phyloP scores from a whole-genome alignment of 805 yeast genomes.

The Hanseniaspora pseudoguilliermondii region DNA sequence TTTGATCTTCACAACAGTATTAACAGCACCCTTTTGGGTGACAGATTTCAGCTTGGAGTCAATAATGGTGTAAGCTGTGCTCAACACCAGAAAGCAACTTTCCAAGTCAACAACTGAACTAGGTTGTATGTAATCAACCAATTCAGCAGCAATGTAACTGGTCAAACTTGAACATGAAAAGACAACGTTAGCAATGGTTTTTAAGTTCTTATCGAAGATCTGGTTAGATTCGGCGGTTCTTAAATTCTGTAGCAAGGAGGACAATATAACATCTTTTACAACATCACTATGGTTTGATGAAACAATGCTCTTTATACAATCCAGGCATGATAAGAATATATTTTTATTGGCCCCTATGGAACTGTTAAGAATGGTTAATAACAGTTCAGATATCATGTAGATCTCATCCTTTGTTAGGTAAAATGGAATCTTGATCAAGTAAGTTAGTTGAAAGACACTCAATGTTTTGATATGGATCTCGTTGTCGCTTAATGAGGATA shows the following conservation, averaged over 20 bases:
- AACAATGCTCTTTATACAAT: slow-evolving; percentile 38
- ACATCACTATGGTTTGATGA: slow-evolving; percentile 23
- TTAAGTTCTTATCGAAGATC: slow-evolving; percentile 24
- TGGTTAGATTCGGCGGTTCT: slow-evolving; percentile 5
- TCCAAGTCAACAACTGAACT: slow-evolving; percentile 9
- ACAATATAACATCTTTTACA: slow-evolving; percentile 35
- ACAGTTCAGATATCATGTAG: slow-evolving; percentile 48
- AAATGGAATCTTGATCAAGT: slow-evolving; percentile 37
- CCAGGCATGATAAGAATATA: slow-evolving; percentile 41
- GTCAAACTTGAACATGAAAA: slow-evolving; percentile 34
- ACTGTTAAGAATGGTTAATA: slow-evolving; percentile 41
- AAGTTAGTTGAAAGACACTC: slow-evolving; percentile 51
- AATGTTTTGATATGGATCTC: slow-evolving; percentile 60
- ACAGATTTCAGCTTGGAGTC: slow-evolving; percentile 2
- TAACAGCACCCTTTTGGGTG: not conserved
- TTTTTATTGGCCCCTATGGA: slow-evolving; percentile 32
- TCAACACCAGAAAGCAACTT: slow-evolving; percentile 10
- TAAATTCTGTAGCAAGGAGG: not conserved
- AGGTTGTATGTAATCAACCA: slow-evolving; percentile 19
- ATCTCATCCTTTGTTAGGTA: slow-evolving; percentile 45
- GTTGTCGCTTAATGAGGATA: slow-evolving; percentile 51
- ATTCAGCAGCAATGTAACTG: slow-evolving; percentile 19
- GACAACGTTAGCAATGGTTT: slow-evolving; percentile 37
- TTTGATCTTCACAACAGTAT: not conserved
- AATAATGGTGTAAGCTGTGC: slow-evolving; percentile 8